Base-by-base conservation (phyloP, 2,329 filamentous ascomycete species). In the Aureobasidium melanogenum region DNA sequence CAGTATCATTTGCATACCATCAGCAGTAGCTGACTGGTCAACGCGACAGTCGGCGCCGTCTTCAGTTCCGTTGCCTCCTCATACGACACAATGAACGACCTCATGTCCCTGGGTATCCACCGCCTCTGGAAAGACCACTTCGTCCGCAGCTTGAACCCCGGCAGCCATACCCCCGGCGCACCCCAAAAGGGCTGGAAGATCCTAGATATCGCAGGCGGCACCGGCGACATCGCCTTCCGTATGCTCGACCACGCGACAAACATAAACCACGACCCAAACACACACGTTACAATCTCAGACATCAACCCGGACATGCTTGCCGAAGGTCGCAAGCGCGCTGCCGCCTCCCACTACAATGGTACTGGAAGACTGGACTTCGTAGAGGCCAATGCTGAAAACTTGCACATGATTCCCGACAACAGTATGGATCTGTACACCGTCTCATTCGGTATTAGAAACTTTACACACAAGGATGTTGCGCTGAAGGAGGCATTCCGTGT, bases 1-100 rank as follows among this genome's bases (percentile, higher is more conserved):
- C 51, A 43, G 30, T 19, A 51, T 26, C 61, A n/a, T 30, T 19
- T 2, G 1, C 17, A 12, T 4, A 54, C 2, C 39, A 14, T 15
- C 80, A 15, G 2, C 66, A 74, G 8, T 8, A 47, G 34, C 36
- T 54, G 30, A 54, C 10, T 3, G 2, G 1, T 15, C n/a, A 10
- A 28, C 3, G 15, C 43, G 19, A 47, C 78, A 81, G 92, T 97
- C 43, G 88, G 88, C 63, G 85, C 84, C 44, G 94, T 99, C 62
- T 99, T 99, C 79, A 93, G 90, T 74, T 97, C 88, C 67, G 94
- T 99, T 43, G 94, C 94, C 67, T 86, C 89, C 65, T 91, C 88
- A 19, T 99, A 99, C 77, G 94, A 99, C 75, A 88, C 87, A 64
- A 99, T 99, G 94, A 99, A 99, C 78, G 94, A 99, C 74, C 83